Evolutionary conservation across 345 rosid genomes (phyloP).

Genomic region (Bruguiera sexangula): DNA sequence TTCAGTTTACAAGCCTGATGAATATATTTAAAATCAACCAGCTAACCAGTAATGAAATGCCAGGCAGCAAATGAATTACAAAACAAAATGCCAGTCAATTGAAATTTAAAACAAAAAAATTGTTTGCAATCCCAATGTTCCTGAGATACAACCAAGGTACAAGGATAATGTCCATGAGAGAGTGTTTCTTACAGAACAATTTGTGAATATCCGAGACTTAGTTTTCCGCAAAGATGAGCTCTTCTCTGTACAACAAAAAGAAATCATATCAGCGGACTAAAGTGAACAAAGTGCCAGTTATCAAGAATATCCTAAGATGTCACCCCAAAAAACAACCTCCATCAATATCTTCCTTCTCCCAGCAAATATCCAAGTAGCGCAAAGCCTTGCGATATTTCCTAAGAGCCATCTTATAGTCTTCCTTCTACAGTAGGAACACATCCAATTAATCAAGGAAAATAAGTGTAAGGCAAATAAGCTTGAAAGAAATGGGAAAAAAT

Average conservation of each 20-base stretch:
- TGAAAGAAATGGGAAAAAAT: background rate
- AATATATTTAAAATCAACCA: no score
- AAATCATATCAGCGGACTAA: background rate
- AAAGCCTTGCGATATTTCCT: slow-evolving; percentile 80
- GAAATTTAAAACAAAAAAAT: background rate
- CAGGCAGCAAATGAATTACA: no score
- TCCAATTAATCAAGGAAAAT: background rate
- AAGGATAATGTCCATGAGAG: background rate
- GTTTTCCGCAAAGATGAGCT: slow-evolving; percentile 69
- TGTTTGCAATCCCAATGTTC: no score
- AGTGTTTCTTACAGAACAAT: slow-evolving; percentile 61
- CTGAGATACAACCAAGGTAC: background rate
- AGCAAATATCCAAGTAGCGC: slow-evolving; percentile 76
- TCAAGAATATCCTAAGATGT: background rate
- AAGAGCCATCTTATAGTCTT: slow-evolving; percentile 84
- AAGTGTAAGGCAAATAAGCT: background rate
- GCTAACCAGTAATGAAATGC: no score
- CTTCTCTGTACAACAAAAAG: slow-evolving; percentile 44
- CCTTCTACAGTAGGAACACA: slow-evolving; percentile 43
- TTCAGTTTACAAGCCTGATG: slow-evolving; percentile 80
- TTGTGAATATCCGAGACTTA: slow-evolving; percentile 78
- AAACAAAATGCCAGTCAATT: no score
- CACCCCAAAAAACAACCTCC: slow-evolving; percentile 43
- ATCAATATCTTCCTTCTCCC: slow-evolving; percentile 91
- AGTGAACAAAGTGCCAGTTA: background rate